Evolutionary conservation across 164 flowering plant species (phyloP).

Genomic region (Protea cynaroides): DNA sequence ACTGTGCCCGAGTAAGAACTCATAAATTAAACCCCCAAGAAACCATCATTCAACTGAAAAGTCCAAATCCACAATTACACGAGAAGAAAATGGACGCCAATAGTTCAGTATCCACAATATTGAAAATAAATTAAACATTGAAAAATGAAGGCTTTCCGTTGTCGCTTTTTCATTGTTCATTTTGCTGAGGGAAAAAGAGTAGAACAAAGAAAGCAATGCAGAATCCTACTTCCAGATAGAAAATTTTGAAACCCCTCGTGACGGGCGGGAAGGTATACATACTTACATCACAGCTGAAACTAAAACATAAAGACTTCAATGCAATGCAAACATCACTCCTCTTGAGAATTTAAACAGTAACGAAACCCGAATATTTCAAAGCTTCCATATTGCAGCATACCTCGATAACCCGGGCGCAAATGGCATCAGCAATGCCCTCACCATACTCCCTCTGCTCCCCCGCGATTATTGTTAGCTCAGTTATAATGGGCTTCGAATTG

Average conservation of each 20-base stretch:
- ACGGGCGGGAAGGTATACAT: neutral
- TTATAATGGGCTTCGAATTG: constrained; percentile 94
- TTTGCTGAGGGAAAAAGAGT: neutral
- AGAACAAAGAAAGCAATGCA: neutral
- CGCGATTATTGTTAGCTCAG: constrained; percentile 92
- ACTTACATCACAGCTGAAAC: too few relatives aligned
- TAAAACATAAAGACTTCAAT: neutral
- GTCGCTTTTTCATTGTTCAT: neutral
- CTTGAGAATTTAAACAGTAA: neutral
- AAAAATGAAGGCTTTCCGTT: neutral
- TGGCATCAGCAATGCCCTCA: constrained; percentile 81
- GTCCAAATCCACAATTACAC: too few relatives aligned
- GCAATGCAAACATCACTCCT: neutral
- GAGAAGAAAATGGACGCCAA: too few relatives aligned
- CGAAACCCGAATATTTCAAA: neutral
- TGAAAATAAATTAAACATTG: neutral
- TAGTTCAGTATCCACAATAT: too few relatives aligned
- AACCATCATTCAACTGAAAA: neutral
- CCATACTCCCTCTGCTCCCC: constrained; percentile 72
- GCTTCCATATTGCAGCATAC: constrained; percentile 23
- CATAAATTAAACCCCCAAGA: neutral
- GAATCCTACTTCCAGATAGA: neutral
- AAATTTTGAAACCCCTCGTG: neutral
- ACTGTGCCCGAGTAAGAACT: neutral
- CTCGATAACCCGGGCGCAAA: constrained; percentile 82